These are phyloP conservation scores for Austroboletus sp. DNA, from an alignment of 1,284 basidiomycete species.

Conservation along the genomic window DNA sequence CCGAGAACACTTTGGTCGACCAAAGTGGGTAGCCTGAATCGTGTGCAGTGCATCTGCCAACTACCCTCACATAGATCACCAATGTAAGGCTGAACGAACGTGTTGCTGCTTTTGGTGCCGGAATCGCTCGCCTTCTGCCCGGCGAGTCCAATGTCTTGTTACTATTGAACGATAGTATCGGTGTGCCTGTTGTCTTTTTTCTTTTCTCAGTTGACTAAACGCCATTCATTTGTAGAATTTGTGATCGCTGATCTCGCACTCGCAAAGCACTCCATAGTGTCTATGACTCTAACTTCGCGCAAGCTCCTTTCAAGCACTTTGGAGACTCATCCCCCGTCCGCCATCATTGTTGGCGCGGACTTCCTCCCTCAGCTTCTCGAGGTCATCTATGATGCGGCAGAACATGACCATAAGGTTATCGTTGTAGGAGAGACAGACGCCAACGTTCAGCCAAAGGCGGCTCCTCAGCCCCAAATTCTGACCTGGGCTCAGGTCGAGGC, in stretches of 20 bases:
- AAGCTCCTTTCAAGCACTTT: conserved; percentile 55
- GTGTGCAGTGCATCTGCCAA: background rate
- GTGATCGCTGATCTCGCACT: conserved; percentile 69
- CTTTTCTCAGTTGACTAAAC: conserved; percentile 1
- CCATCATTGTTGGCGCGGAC: conserved; percentile 59
- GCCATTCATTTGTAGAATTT: conserved; percentile 50
- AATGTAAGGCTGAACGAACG: conserved; percentile 62
- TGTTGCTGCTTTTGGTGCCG: conserved; percentile 59
- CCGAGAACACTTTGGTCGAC: conserved; percentile 70
- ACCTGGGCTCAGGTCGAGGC: conserved; percentile 60
- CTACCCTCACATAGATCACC: conserved; percentile 46
- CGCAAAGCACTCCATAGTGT: conserved; percentile 61
- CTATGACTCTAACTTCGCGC: conserved; percentile 58
- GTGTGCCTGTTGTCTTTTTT: conserved; percentile 34
- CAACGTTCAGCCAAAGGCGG: conserved; percentile 38
- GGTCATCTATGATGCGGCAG: conserved; percentile 54
- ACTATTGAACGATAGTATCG: conserved; percentile 67
- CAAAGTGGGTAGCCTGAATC: conserved; percentile 41
- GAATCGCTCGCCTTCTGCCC: conserved; percentile 56
- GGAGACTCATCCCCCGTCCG: conserved; percentile 57
- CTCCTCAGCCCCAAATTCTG: conserved; percentile 48
- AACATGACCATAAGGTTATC: conserved; percentile 53
- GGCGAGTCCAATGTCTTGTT: conserved; percentile 63
- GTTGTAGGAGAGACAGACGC: conserved; percentile 55
- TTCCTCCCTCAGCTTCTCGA: conserved; percentile 62